Evolutionary conservation across 805 yeast genomes (phyloP).

Genomic region (Teunomyces aglyptinius): DNA sequence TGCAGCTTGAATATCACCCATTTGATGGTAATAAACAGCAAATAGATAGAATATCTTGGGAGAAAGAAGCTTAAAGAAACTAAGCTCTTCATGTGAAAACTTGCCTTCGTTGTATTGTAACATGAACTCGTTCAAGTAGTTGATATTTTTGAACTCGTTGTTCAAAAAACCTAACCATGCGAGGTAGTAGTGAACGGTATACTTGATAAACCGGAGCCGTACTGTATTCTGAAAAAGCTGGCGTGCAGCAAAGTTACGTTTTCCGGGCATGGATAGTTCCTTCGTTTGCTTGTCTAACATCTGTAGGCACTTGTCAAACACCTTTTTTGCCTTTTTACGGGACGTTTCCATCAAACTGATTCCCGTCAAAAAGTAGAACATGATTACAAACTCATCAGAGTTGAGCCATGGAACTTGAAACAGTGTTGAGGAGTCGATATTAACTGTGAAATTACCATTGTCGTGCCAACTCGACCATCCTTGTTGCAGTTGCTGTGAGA

Average conservation of each 20-base stretch:
- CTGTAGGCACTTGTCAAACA: constrained; percentile 35
- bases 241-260: constrained; percentile 14
- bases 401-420: constrained; percentile 41
- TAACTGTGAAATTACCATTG: constrained; percentile 14
- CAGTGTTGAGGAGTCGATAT: neutral
- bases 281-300: constrained; percentile 27
- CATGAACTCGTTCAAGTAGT: constrained; percentile 32
- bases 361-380: constrained; percentile 44
- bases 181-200: constrained; percentile 33
- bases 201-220: constrained; percentile 27
- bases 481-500: constrained; percentile 14
- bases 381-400: constrained; percentile 41
- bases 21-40: constrained; percentile 38
- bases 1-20: constrained; percentile 36
- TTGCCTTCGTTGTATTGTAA: constrained; percentile 31
- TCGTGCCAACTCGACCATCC: constrained; percentile 21
- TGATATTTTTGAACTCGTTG: constrained; percentile 21
- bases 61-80: constrained; percentile 31
- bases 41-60: constrained; percentile 40
- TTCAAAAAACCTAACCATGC: constrained; percentile 35
- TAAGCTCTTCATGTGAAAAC: constrained; percentile 39
- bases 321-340: constrained; percentile 31
- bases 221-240: constrained; percentile 23
- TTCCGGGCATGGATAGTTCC: constrained; percentile 7
- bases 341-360: constrained; percentile 37